A percentile compares a stretch with the other conserved stretches of the same genome.
These are phyloP conservation scores for Podospora australis DNA, from an alignment of 495 filamentous ascomycete species.

Conservation along the genomic window DNA sequence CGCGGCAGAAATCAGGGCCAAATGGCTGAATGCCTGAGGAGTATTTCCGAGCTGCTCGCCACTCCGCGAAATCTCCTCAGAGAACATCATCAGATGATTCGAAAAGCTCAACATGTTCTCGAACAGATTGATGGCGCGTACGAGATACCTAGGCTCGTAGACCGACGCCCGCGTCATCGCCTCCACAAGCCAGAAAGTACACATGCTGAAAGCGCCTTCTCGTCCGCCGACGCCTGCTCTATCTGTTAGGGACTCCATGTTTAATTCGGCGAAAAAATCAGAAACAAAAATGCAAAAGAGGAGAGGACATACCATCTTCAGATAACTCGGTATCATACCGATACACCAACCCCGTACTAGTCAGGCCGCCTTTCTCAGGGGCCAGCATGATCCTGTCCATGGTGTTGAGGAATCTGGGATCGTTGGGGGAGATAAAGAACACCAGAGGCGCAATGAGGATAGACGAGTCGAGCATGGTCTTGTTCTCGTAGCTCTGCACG, in stretches of 20 bases:
- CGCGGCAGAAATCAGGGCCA: constrained; percentile 64
- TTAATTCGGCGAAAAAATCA: background rate
- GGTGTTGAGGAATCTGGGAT: constrained; percentile 63
- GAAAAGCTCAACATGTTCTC: constrained; percentile 68
- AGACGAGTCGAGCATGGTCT: constrained; percentile 60
- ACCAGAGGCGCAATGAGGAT: constrained; percentile 67
- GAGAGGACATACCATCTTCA: constrained; percentile 55
- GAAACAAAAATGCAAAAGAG: too few species aligned
- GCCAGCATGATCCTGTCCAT: constrained; percentile 59
- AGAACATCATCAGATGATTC: constrained; percentile 70
- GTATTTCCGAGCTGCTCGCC: constrained; percentile 70
- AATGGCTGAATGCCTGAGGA: constrained; percentile 67
- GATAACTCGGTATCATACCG: constrained; percentile 59
- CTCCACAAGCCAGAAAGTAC: constrained; percentile 72
- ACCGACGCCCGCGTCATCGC: constrained; percentile 62
- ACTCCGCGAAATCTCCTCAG: constrained; percentile 62
- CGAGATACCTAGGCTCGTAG: constrained; percentile 57
- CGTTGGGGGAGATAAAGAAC: constrained; percentile 68
- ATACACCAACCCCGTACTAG: constrained; percentile 64
- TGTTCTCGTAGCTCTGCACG: constrained; percentile 64
- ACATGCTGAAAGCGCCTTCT: constrained; percentile 74
- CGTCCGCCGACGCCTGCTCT: constrained; percentile 61
- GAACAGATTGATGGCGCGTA: constrained; percentile 58
- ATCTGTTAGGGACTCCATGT: background rate
- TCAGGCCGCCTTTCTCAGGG: constrained; percentile 65